Percentiles rank a stretch among this genome's conserved stretches.
phyloP scores from a whole-genome alignment of 768 basidiomycete genomes.

The Boletus edulis region DNA sequence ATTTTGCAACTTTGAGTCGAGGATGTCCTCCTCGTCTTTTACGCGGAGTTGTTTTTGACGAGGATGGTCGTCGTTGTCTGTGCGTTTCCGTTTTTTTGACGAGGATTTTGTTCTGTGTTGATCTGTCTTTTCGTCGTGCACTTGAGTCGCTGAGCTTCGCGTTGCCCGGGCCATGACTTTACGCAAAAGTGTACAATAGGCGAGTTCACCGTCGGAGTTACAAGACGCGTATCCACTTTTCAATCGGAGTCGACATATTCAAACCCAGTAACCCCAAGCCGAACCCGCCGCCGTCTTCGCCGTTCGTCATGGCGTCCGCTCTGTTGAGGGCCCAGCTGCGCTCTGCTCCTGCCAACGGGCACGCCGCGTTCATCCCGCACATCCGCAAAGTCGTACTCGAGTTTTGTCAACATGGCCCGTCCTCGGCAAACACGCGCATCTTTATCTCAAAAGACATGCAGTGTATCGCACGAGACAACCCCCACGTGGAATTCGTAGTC shows the following conservation, averaged over 20 bases:
- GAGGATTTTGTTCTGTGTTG: constrained; percentile 26
- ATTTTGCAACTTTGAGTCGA: constrained; percentile 21
- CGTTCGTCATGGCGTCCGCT: constrained; percentile 34
- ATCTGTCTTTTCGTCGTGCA: constrained; percentile 22
- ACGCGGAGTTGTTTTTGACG: constrained; percentile 48
- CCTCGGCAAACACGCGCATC: constrained; percentile 67
- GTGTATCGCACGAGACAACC: constrained; percentile 64
- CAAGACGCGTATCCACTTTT: constrained; percentile 17
- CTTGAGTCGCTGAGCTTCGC: constrained; percentile 50
- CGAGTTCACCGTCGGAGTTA: constrained; percentile 18
- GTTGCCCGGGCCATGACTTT: constrained; percentile 72
- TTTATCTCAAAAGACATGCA: constrained; percentile 66
- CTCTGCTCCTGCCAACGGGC: constrained; percentile 72
- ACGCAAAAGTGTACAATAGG: constrained; percentile 17
- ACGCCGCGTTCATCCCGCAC: constrained; percentile 68
- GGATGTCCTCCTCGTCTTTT: constrained; percentile 30
- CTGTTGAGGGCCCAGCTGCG: constrained; percentile 47
- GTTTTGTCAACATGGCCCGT: constrained; percentile 81
- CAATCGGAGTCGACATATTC: constrained; percentile 13
- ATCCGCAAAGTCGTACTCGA: constrained; percentile 88
- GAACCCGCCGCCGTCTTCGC: constrained; percentile 1
- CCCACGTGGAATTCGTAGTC: constrained; percentile 84
- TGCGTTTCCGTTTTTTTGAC: constrained; percentile 70
- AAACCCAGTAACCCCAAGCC: constrained; percentile 23
- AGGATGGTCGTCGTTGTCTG: constrained; percentile 46